Percentiles rank a stretch among this genome's conserved stretches.
Evolutionary conservation across 306 rosid genomes (phyloP).

Genomic region (Hippophae gyantsensis): DNA sequence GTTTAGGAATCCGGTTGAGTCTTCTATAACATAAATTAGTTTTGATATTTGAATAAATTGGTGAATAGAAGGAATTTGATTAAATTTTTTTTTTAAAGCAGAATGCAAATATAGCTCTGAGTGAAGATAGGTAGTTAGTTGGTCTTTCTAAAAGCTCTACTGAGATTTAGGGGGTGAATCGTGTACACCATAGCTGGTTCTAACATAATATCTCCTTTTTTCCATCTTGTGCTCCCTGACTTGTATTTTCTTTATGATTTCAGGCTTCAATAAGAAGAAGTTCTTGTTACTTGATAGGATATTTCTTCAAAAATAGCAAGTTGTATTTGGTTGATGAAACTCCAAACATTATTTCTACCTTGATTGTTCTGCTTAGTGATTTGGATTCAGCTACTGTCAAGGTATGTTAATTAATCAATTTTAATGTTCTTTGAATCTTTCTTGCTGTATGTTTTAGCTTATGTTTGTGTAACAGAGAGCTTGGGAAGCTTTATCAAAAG

Average conservation of each 20-base stretch:
- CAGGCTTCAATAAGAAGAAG: slow-evolving; percentile 83
- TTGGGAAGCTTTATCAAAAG: slow-evolving; percentile 91
- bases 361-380: slow-evolving; percentile 82
- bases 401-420: slow-evolving; percentile 35
- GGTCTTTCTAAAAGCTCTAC: too few species aligned
- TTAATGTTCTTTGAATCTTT: slow-evolving; percentile 10
- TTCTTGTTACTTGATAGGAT: slow-evolving; percentile 73
- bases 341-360: slow-evolving; percentile 76
- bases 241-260: slow-evolving; percentile 11
- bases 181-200: too few species aligned
- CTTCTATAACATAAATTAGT: too few species aligned
- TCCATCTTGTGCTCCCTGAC: too few species aligned
- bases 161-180: too few species aligned
- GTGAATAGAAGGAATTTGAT: too few species aligned
- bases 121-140: too few species aligned
- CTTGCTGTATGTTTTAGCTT: slow-evolving; percentile 11
- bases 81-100: too few species aligned
- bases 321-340: slow-evolving; percentile 89
- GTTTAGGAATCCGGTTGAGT: too few species aligned
- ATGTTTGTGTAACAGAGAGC: slow-evolving; percentile 43
- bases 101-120: too few species aligned
- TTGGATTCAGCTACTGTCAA: slow-evolving; percentile 67
- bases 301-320: slow-evolving; percentile 86
- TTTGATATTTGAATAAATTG: too few species aligned
- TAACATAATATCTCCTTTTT: too few species aligned